These are phyloP conservation scores for Thalassiosira livingstoniorum DNA, from an alignment of 352 stramenopile genomes.

Conservation along the genomic window DNA sequence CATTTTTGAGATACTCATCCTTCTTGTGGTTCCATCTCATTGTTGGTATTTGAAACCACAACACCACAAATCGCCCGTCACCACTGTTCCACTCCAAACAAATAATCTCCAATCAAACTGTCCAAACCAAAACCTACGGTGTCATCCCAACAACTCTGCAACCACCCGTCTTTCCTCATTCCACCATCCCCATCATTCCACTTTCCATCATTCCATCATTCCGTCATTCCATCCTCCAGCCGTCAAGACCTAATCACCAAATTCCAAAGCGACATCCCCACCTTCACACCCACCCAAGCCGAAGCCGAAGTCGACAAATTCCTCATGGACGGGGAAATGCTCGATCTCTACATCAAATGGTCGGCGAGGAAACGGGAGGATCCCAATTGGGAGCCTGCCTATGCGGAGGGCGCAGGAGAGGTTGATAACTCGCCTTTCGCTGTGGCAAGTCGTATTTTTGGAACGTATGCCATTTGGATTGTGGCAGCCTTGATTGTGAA, in stretches of 20 bases:
- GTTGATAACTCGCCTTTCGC: slow-evolving; percentile 41
- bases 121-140: background rate
- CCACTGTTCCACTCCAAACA: too few relatives aligned
- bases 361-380: slow-evolving; percentile 66
- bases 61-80: too few relatives aligned
- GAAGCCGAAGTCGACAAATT: slow-evolving; percentile 76
- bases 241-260: slow-evolving; percentile 73
- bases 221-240: slow-evolving; percentile 29
- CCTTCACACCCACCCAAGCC: slow-evolving; percentile 43
- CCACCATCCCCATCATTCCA: slow-evolving; percentile 11
- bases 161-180: background rate
- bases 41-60: too few relatives aligned
- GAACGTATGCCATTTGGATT: slow-evolving; percentile 73
- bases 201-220: slow-evolving; percentile 2
- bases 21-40: too few relatives aligned
- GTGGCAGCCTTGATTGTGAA: slow-evolving; percentile 56
- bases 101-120: background rate
- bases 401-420: slow-evolving; percentile 39
- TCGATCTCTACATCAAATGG: slow-evolving; percentile 78
- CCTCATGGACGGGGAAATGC: slow-evolving; percentile 80
- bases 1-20: too few relatives aligned
- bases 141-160: background rate
- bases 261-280: slow-evolving; percentile 72
- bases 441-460: slow-evolving; percentile 33
- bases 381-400: slow-evolving; percentile 60